Conservation (phyloP, 805 yeast genomes). For the Cyberlindnera maritima region DNA sequence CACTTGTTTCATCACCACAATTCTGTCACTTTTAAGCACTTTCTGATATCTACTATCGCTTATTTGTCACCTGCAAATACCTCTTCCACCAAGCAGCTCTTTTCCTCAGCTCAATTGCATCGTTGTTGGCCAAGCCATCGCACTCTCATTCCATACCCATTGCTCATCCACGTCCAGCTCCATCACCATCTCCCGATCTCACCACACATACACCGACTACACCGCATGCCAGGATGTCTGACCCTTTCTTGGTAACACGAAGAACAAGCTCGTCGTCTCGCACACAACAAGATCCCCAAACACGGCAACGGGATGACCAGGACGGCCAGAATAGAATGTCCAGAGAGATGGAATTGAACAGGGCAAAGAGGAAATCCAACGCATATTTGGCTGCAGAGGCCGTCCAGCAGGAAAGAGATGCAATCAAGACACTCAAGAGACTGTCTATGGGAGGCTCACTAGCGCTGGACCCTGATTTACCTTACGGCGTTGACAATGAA, state of each 20-base stretch:
- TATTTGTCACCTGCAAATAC: no score
- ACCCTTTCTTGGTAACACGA: slow-evolving; percentile 1
- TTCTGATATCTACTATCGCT: no score
- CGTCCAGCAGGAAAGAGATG: slow-evolving; percentile 69
- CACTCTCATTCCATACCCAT: neutral
- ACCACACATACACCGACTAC: neutral
- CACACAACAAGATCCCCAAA: neutral
- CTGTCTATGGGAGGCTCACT: slow-evolving; percentile 58
- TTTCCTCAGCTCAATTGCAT: no score
- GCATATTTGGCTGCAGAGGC: slow-evolving; percentile 68
- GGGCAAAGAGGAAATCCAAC: slow-evolving; percentile 40
- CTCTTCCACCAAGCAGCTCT: no score
- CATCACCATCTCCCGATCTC: neutral
- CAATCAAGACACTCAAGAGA: slow-evolving; percentile 71
- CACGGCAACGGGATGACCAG: slow-evolving; percentile 2
- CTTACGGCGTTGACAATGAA: slow-evolving; percentile 37
- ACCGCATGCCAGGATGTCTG: neutral
- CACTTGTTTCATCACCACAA: no score
- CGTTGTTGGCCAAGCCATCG: no score
- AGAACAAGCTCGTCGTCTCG: slow-evolving; percentile 1
- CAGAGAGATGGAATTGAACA: neutral
- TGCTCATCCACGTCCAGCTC: neutral
- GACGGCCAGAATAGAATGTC: slow-evolving; percentile 1
- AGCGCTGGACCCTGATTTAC: slow-evolving; percentile 70
- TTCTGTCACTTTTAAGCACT: no score